Percentiles rank a stretch among this genome's conserved stretches.
phyloP scores from a whole-genome alignment of 225 moss, liverwort and hornwort genomes.

The Lunularia cruciata region DNA sequence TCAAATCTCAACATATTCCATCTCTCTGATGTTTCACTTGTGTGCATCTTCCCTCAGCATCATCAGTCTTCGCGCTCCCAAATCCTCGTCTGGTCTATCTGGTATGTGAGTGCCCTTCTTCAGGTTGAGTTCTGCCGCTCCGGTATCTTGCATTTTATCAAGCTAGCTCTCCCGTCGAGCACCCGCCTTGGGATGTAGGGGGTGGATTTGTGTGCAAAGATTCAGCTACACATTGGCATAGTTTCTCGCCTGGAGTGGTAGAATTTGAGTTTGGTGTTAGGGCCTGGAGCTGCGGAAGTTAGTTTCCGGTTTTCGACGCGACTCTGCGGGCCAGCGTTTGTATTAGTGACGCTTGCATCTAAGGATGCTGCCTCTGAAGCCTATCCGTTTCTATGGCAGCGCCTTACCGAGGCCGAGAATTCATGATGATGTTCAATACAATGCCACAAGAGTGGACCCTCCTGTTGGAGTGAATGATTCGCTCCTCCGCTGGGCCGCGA shows the following conservation, averaged over 20 bases:
- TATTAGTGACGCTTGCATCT: too few species aligned
- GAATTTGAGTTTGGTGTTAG: not conserved
- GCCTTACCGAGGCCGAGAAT: slow-evolving; percentile 73
- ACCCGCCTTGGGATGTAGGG: too few species aligned
- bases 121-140: not conserved
- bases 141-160: too few species aligned
- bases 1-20: not conserved
- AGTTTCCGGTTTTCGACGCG: not conserved
- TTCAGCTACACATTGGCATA: too few species aligned
- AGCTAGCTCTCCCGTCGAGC: too few species aligned
- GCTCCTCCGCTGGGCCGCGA: slow-evolving; percentile 61
- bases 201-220: too few species aligned
- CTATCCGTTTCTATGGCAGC: slow-evolving; percentile 68
- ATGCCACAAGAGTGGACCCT: slow-evolving; percentile 53
- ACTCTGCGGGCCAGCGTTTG: too few species aligned
- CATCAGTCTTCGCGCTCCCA: too few species aligned
- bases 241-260: not conserved
- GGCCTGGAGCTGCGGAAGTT: not conserved
- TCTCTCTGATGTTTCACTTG: too few species aligned
- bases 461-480: slow-evolving; percentile 56
- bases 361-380: slow-evolving; percentile 42
- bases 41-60: not conserved
- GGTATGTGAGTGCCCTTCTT: not conserved
- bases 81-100: too few species aligned
- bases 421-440: slow-evolving; percentile 51